phyloP scores from a whole-genome alignment of 1,284 basidiomycete genomes.

The Heterobasidion parviporum region DNA sequence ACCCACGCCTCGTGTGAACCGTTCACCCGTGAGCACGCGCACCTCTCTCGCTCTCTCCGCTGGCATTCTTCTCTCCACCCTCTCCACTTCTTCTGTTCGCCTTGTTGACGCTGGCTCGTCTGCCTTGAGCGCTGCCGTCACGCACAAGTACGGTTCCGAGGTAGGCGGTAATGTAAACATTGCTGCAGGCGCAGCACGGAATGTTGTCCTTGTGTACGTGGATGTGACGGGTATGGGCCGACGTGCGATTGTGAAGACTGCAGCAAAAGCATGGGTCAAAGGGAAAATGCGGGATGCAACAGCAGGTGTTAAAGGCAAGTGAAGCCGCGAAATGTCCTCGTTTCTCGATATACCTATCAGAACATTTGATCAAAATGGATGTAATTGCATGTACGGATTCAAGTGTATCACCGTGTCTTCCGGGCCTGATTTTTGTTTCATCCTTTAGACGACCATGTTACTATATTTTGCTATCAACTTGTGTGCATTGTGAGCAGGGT shows the following conservation, averaged over 20 bases:
- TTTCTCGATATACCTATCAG: too few relatives aligned
- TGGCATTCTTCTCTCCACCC: conserved; percentile 64
- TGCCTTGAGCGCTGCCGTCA: conserved; percentile 48
- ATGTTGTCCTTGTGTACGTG: conserved; percentile 71
- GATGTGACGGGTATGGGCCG: conserved; percentile 68
- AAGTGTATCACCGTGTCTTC: too few relatives aligned
- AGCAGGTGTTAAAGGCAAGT: not conserved
- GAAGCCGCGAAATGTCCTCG: too few relatives aligned
- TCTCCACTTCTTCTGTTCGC: conserved; percentile 57
- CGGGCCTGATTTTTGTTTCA: too few relatives aligned
- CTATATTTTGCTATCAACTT: too few relatives aligned
- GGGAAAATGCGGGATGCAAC: conserved; percentile 16
- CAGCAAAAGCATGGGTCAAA: conserved; percentile 48
- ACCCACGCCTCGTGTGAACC: not conserved
- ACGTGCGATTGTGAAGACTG: conserved; percentile 56
- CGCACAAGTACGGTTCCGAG: conserved; percentile 57
- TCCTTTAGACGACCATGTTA: too few relatives aligned
- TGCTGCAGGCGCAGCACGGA: conserved; percentile 55
- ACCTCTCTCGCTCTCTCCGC: conserved; percentile 57
- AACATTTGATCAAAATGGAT: too few relatives aligned
- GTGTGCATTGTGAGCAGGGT: too few relatives aligned
- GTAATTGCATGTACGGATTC: too few relatives aligned
- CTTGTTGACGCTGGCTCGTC: conserved; percentile 52
- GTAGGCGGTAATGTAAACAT: conserved; percentile 50
- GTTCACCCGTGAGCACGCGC: conserved; percentile 14